These are phyloP conservation scores for Talaromyces sp. DNA, from an alignment of 2,329 filamentous ascomycete species.

Conservation along the genomic window DNA sequence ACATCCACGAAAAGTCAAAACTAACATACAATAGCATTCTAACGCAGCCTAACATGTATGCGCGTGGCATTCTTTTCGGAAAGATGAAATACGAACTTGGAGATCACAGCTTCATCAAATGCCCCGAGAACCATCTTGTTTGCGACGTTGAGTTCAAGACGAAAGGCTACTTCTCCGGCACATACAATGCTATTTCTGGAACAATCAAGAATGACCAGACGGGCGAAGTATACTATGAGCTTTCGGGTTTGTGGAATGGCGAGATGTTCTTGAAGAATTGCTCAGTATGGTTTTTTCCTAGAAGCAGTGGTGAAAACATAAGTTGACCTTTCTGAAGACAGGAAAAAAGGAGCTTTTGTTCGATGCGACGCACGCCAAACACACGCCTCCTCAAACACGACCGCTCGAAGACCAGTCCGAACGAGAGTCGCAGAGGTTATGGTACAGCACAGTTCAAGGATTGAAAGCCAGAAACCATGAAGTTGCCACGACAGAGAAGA, in stretches of 20 bases:
- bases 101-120: conserved; percentile 88
- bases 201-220: conserved; percentile 83
- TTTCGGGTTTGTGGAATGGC: conserved; percentile 88
- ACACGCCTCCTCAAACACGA: conserved; percentile 66
- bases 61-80: conserved; percentile 89
- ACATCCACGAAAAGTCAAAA: background rate
- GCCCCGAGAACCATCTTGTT: conserved; percentile 77
- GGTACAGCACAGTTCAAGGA: conserved; percentile 74
- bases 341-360: conserved; percentile 87
- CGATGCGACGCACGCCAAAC: conserved; percentile 72
- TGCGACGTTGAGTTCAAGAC: conserved; percentile 98
- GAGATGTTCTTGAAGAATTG: conserved; percentile 91
- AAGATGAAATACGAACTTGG: conserved; percentile 99
- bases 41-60: conserved; percentile 99
- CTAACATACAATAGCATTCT: conserved; percentile 58
- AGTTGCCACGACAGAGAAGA: conserved; percentile 88
- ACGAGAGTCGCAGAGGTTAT: conserved; percentile 83
- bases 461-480: conserved; percentile 83
- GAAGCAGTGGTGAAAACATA: background rate
- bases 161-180: conserved; percentile 93
- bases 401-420: conserved; percentile 82
- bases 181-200: conserved; percentile 93
- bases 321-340: conserved; percentile 52
- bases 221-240: conserved; percentile 80
- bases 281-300: conserved; percentile 52